phyloP scores from a whole-genome alignment of 2,329 filamentous ascomycete genomes.

The Chaetomiaceae sp. region DNA sequence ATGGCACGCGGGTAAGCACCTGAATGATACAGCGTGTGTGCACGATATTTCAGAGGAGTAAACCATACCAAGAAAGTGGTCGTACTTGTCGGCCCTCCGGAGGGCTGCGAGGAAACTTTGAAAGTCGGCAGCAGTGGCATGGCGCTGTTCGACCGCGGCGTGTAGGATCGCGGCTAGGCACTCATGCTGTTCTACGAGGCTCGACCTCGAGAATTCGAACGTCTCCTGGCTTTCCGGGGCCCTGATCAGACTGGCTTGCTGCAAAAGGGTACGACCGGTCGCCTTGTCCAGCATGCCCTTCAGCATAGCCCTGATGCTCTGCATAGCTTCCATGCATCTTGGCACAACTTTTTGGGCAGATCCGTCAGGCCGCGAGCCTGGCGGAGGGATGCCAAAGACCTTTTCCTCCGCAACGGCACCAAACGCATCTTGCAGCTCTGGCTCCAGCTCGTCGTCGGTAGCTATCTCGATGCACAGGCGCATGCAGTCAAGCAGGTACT shows the following conservation, averaged over 20 bases:
- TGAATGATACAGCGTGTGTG: too few species aligned
- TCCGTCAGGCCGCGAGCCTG: conserved; percentile 39
- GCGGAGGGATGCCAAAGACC: conserved; percentile 45
- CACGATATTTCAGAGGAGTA: background rate
- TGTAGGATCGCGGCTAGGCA: conserved; percentile 74
- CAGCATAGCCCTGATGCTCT: conserved; percentile 69
- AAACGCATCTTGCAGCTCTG: conserved; percentile 42
- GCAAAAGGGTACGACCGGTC: conserved; percentile 68
- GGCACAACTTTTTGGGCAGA: conserved; percentile 58
- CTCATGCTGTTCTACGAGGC: conserved; percentile 85
- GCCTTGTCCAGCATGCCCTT: conserved; percentile 69
- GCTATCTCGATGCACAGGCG: conserved; percentile 70
- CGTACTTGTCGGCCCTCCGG: conserved; percentile 69
- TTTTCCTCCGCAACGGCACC: conserved; percentile 50
- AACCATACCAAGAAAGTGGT: conserved; percentile 50
- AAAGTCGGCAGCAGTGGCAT: conserved; percentile 67
- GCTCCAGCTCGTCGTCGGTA: conserved; percentile 49
- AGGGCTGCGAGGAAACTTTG: conserved; percentile 61
- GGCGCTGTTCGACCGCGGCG: conserved; percentile 69
- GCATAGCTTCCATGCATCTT: conserved; percentile 71
- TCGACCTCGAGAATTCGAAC: conserved; percentile 72
- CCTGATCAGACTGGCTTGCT: conserved; percentile 48
- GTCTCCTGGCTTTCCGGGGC: conserved; percentile 64
- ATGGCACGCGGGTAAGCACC: background rate
- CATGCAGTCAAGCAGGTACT: conserved; percentile 75